phyloP scores from a whole-genome alignment of 345 rosid species.

The Eucalyptus microcorys region DNA sequence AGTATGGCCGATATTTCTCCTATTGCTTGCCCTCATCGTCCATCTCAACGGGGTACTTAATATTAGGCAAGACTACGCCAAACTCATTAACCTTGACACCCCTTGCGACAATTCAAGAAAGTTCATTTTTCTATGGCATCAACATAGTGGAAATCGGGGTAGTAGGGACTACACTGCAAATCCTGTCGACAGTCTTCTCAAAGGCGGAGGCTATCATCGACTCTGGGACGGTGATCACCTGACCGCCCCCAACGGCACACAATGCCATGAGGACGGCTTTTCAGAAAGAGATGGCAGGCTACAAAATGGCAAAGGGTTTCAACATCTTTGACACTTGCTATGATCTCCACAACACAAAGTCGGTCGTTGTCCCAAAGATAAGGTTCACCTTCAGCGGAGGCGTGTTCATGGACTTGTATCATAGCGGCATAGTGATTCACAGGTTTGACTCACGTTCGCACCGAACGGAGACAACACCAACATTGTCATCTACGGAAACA shows the following conservation, averaged over 20 bases:
- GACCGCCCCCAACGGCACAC: conserved; percentile 65
- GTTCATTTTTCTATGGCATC: background rate
- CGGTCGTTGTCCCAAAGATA: conserved; percentile 78
- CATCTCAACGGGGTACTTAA: background rate
- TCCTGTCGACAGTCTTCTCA: background rate
- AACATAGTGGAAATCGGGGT: background rate
- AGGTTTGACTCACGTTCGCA: conserved; percentile 78
- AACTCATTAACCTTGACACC: background rate
- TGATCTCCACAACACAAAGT: conserved; percentile 49
- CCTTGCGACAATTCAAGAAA: background rate
- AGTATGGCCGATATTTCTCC: background rate
- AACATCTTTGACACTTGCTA: conserved; percentile 78
- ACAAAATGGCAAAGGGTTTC: conserved; percentile 42
- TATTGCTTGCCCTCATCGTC: background rate
- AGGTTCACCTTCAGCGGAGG: conserved; percentile 65
- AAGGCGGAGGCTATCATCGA: conserved; percentile 28
- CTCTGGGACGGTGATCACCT: conserved; percentile 79
- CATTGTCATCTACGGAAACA: conserved; percentile 60
- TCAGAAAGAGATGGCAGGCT: conserved; percentile 24
- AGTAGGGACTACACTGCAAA: background rate
- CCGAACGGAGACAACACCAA: conserved; percentile 41
- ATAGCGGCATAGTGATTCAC: conserved; percentile 26
- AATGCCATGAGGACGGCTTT: conserved; percentile 51
- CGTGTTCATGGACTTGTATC: conserved; percentile 11
- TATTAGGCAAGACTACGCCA: background rate